Evolutionary conservation across 768 basidiomycete species (phyloP), one percentile per base, ranked within the genome.

Genomic region (Termitomyces sp.): DNA sequence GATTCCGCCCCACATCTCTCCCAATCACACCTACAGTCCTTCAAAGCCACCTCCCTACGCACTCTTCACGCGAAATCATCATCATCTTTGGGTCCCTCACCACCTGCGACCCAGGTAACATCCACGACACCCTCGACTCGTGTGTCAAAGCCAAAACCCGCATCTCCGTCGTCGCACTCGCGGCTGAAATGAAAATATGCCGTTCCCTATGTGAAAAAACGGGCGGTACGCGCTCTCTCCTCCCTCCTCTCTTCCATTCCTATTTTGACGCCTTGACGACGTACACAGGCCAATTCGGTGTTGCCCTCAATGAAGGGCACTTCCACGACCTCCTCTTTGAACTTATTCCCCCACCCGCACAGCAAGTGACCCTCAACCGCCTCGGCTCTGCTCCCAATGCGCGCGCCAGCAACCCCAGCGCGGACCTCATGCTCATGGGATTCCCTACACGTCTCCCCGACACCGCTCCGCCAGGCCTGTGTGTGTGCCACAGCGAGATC

Each of bases 371-470:
- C 3, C 61, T 84, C 21, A 68, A 78, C 5, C 79, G 84, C 29
- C 66, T 76, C 17, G 63, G 67, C 3, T 80, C 78, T 0, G 76
- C 80, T 77, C 0, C 75, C 75, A 73, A 78, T 5, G 54, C 67
- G 40, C 66, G 64, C 17, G 43, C 65, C 11, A 71, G 76, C 11
- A 89, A 86, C 60, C 82, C 83, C 21, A 82, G 87, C 0, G 87
- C 92, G 0, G 96, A 98, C 73, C 77, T 99, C 52, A 97, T 99
- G 90, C 90, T 97, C 82, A 98, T 99, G 93, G 97, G 97, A 9
- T 99, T 99, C 72, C 97, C 97, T 1, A 93, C 90, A 16, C 86
- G 95, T 17, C 78, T 97, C 6, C 92, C 95, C 0, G 89, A 91
- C 63, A 84, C 85, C 10, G 90, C 88, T 4, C 86, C 87, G 34